Evolutionary conservation across 768 basidiomycete genomes (phyloP).

Genomic region (Termitomyces heimii): DNA sequence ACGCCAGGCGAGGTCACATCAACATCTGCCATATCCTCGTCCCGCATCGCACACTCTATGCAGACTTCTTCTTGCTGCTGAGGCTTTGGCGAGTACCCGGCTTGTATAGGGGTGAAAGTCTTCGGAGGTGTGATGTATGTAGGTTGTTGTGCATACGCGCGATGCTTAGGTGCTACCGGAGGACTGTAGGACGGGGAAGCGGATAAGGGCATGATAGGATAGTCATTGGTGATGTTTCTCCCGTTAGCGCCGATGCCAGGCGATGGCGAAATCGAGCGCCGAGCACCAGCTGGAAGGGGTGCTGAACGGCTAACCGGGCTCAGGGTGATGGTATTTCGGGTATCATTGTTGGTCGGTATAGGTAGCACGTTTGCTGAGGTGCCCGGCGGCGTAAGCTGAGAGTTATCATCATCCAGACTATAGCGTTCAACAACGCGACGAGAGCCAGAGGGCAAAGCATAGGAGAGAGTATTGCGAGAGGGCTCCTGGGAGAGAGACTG

Average conservation of each 20-base stretch:
- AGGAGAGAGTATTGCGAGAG: constrained; percentile 33
- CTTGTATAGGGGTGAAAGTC: constrained; percentile 52
- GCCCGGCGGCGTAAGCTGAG: constrained; percentile 27
- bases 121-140: constrained; percentile 60
- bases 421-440: constrained; percentile 47
- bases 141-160: constrained; percentile 70
- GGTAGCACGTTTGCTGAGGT: constrained; percentile 28
- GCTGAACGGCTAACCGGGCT: constrained; percentile 20
- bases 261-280: constrained; percentile 39
- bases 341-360: constrained; percentile 24
- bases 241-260: constrained; percentile 25
- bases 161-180: constrained; percentile 60
- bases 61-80: constrained; percentile 76
- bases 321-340: constrained; percentile 14
- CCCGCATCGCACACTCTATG: constrained; percentile 97
- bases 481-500: constrained; percentile 28
- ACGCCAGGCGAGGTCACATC: constrained; percentile 79
- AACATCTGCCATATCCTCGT: constrained; percentile 97
- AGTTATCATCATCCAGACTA: constrained; percentile 46
- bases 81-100: constrained; percentile 53
- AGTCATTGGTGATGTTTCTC: constrained; percentile 23
- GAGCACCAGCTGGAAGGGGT: constrained; percentile 35
- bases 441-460: constrained; percentile 37
- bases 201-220: constrained; percentile 53
- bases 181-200: constrained; percentile 56